These are phyloP conservation scores for Dianthus caryophyllus DNA, from an alignment of 148 eudicot genomes.

Conservation along the genomic window DNA sequence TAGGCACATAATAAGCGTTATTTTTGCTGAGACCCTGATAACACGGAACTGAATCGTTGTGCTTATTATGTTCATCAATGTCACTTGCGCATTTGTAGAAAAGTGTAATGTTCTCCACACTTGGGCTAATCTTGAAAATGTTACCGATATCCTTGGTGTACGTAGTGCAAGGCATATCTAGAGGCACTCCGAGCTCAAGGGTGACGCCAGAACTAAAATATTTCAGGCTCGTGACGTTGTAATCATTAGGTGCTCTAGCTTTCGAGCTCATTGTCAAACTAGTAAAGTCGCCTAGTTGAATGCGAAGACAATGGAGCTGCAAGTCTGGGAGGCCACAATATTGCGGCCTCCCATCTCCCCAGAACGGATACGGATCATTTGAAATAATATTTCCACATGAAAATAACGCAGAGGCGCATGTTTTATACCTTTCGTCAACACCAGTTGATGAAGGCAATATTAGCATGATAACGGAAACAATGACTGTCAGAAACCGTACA, in stretches of 20 bases:
- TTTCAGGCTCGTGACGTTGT: background rate
- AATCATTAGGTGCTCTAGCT: background rate
- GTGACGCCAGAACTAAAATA: background rate
- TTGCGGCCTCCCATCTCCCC: constrained; percentile 18
- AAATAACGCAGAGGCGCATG: background rate
- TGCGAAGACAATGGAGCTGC: constrained; percentile 14
- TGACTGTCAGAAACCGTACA: no score
- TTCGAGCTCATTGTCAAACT: background rate
- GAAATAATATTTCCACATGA: constrained; percentile 17
- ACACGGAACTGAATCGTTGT: no score
- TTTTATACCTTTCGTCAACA: background rate
- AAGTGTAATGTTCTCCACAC: background rate
- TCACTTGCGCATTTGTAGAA: background rate
- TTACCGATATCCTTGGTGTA: background rate
- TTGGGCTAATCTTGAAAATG: background rate
- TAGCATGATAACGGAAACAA: background rate
- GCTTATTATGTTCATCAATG: no score
- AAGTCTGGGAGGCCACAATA: constrained; percentile 23
- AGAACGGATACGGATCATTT: constrained; percentile 23
- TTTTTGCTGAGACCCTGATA: background rate
- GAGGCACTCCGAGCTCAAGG: background rate
- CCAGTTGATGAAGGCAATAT: background rate
- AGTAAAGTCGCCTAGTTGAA: background rate
- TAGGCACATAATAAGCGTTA: background rate
- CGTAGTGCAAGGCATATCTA: background rate